Evolutionary conservation across 208 protist species (phyloP).

Genomic region (Trypanosoma conorhini): DNA sequence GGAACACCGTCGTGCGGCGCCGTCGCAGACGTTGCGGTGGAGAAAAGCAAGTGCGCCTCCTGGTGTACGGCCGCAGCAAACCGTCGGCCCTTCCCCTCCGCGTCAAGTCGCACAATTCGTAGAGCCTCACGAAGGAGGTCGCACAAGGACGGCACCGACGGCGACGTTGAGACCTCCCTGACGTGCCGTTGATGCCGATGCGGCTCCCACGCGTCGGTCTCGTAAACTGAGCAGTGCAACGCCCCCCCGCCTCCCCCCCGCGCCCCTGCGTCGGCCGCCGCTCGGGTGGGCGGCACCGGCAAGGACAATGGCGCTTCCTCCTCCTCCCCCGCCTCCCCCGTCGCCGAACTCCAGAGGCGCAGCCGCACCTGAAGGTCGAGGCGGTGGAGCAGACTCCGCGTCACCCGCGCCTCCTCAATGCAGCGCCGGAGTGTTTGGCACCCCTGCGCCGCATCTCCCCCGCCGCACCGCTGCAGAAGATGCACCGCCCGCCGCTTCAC

Average conservation of each 20-base stretch:
- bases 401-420: constrained; percentile 2
- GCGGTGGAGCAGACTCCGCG: constrained; percentile 1
- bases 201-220: constrained; percentile 30
- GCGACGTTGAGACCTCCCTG: background rate
- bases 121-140: constrained; percentile 21
- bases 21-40: background rate
- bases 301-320: background rate
- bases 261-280: background rate
- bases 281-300: background rate
- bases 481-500: constrained; percentile 20
- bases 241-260: background rate
- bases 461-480: constrained; percentile 19
- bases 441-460: constrained; percentile 24
- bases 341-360: constrained; percentile 2
- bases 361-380: constrained; percentile 27
- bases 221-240: constrained; percentile 25
- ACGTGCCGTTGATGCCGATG: constrained; percentile 15
- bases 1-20: background rate
- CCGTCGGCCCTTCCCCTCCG: constrained; percentile 6
- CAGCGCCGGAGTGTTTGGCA: constrained; percentile 6
- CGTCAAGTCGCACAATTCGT: constrained; percentile 9
- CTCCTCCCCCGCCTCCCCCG: background rate
- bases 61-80: constrained; percentile 1
- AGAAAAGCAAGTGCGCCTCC: constrained; percentile 15
- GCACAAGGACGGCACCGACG: constrained; percentile 6